Evolutionary conservation across 1,139 yeast species (phyloP).

Genomic region (Candida tropicalis): DNA sequence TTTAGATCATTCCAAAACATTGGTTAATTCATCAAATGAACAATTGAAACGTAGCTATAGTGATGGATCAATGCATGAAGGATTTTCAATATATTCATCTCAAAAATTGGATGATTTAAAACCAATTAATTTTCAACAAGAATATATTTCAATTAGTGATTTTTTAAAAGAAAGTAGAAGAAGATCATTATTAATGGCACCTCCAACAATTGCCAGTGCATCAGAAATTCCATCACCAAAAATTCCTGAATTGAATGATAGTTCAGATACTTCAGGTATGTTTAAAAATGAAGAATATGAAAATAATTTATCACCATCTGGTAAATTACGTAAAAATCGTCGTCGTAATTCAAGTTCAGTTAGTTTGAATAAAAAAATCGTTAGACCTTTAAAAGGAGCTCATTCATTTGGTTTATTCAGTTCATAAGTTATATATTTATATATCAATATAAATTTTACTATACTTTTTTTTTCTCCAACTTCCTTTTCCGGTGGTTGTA

Average conservation of each 20-base stretch:
- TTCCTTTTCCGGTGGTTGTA: neutral
- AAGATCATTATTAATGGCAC: constrained; percentile 9
- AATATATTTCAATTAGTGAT: constrained; percentile 15
- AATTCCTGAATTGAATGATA: constrained; percentile 6
- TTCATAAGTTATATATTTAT: neutral
- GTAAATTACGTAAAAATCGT: neutral
- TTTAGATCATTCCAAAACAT: constrained; percentile 7
- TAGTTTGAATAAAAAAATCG: constrained; percentile 59
- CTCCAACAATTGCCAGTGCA: neutral
- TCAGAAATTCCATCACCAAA: constrained; percentile 2
- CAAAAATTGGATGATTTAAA: constrained; percentile 3
- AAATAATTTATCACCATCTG: neutral
- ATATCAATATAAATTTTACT: neutral
- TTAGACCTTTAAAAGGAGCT: constrained; percentile 64
- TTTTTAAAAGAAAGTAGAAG: constrained; percentile 15
- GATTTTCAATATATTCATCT: constrained; percentile 14
- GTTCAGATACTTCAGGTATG: constrained; percentile 16
- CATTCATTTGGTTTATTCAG: constrained; percentile 28
- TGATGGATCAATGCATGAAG: constrained; percentile 5
- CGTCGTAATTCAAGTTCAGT: constrained; percentile 14
- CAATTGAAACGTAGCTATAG: neutral
- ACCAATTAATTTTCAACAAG: constrained; percentile 14
- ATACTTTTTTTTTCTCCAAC: neutral
- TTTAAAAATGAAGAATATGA: constrained; percentile 2
- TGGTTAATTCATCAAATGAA: constrained; percentile 4